A percentile compares a stretch with the other conserved stretches of the same genome.
phyloP scores from a whole-genome alignment of 148 eudicot species.

The Vaccinium darrowii region DNA sequence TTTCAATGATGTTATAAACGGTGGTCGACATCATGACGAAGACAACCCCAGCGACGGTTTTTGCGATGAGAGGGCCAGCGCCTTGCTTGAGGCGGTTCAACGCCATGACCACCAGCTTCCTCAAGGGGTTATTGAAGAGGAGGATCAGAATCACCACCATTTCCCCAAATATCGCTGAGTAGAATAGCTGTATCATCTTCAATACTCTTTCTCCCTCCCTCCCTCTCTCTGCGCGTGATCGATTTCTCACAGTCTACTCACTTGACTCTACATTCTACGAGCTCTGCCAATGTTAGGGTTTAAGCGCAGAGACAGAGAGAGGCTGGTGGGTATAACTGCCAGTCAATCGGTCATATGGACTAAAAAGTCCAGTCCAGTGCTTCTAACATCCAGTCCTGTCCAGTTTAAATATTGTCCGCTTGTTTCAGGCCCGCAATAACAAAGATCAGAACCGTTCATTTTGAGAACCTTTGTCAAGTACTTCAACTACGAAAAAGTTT shows the following conservation, averaged over 20 bases:
- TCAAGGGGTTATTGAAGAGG: constrained; percentile 57
- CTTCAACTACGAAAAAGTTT: too few species aligned
- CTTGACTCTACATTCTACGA: not conserved
- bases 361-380: too few species aligned
- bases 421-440: too few species aligned
- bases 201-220: not conserved
- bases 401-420: too few species aligned
- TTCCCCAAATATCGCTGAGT: constrained; percentile 40
- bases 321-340: not conserved
- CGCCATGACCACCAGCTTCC: constrained; percentile 47
- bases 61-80: constrained; percentile 58
- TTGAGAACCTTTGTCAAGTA: too few species aligned
- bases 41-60: constrained; percentile 51
- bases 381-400: too few species aligned
- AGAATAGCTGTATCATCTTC: constrained; percentile 52
- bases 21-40: constrained; percentile 45
- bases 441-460: too few species aligned
- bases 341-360: not conserved
- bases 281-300: not conserved
- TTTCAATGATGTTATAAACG: constrained; percentile 34
- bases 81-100: constrained; percentile 63
- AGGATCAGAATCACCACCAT: constrained; percentile 43
- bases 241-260: not conserved
- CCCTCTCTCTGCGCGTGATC: not conserved
- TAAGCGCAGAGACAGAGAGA: not conserved